Evolutionary conservation across 2,329 filamentous ascomycete genomes (phyloP).

Genomic region (Claviceps quebecensis): DNA sequence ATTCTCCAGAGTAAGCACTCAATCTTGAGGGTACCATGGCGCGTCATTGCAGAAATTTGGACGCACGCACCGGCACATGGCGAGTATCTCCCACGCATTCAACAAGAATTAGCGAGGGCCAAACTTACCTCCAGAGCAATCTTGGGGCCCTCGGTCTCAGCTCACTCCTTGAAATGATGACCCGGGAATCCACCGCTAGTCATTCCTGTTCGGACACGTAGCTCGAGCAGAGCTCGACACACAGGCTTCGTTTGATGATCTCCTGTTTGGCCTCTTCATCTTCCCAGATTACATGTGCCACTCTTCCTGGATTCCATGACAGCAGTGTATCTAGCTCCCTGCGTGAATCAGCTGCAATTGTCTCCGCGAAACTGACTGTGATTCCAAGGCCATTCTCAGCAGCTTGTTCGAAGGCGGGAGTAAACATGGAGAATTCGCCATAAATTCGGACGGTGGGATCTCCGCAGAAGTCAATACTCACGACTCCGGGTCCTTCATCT

Average conservation of each 20-base stretch:
- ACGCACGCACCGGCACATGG: no score
- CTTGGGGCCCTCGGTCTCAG: constrained; percentile 38
- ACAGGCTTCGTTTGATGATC: constrained; percentile 39
- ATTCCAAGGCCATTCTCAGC: constrained; percentile 41
- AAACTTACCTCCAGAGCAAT: constrained; percentile 53
- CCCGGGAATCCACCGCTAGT: constrained; percentile 48
- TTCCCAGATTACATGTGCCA: constrained; percentile 71
- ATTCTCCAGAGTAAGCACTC: background rate
- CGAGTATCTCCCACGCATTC: no score
- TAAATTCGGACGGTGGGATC: constrained; percentile 42
- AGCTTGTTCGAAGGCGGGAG: constrained; percentile 43
- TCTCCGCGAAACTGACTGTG: constrained; percentile 70
- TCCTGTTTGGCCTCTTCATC: constrained; percentile 42
- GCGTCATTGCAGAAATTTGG: no score
- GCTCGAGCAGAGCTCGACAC: constrained; percentile 63
- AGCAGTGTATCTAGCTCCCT: constrained; percentile 52
- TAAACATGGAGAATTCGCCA: constrained; percentile 47
- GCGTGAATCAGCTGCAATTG: constrained; percentile 38
- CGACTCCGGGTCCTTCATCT: constrained; percentile 41
- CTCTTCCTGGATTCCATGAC: constrained; percentile 48
- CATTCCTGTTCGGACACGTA: constrained; percentile 67
- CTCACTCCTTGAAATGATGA: constrained; percentile 71
- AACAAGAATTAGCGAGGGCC: background rate
- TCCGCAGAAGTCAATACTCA: constrained; percentile 68
- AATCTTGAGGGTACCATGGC: background rate